These are phyloP conservation scores for Arthrobotrys pseudoclavata DNA, from an alignment of 2,329 filamentous ascomycete species.

Conservation along the genomic window DNA sequence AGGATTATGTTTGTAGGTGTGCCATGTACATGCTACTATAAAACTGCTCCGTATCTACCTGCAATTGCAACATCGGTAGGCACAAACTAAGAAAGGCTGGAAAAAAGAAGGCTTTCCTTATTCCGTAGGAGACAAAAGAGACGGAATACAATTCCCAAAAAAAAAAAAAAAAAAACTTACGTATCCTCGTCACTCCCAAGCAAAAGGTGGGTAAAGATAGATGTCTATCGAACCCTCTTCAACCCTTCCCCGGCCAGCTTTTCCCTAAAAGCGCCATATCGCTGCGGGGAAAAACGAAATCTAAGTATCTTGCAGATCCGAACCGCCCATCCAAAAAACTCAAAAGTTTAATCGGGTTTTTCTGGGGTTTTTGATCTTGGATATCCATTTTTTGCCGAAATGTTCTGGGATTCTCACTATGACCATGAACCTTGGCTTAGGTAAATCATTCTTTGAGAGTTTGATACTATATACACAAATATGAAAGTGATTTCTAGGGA, in stretches of 20 bases:
- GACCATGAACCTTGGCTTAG: neutral
- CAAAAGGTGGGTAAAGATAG: conserved; percentile 13
- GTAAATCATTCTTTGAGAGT: neutral
- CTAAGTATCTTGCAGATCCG: conserved; percentile 31
- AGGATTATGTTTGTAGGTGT: conserved; percentile 13
- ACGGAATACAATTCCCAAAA: neutral
- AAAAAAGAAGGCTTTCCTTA: conserved; percentile 17
- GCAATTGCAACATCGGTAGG: conserved; percentile 16
- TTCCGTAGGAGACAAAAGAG: conserved; percentile 30
- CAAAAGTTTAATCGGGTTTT: conserved; percentile 37
- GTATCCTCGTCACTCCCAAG: neutral
- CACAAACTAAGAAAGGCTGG: conserved; percentile 23
- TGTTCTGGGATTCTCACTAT: neutral
- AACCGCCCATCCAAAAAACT: conserved; percentile 15
- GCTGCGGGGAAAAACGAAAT: conserved; percentile 31
- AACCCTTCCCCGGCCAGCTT: conserved; percentile 6
- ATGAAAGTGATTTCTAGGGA: conserved; percentile 9
- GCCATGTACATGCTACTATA: neutral
- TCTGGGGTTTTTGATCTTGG: conserved; percentile 13
- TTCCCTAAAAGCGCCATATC: conserved; percentile 14
- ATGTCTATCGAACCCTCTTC: conserved; percentile 14
- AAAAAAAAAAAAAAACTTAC: neutral
- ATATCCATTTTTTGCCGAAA: conserved; percentile 30
- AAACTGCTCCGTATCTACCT: neutral
- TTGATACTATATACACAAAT: neutral